A percentile compares a stretch with the other conserved stretches of the same genome.
These are phyloP conservation scores for Myxozyma lipomycoides DNA, from an alignment of 805 yeast species.

Conservation along the genomic window DNA sequence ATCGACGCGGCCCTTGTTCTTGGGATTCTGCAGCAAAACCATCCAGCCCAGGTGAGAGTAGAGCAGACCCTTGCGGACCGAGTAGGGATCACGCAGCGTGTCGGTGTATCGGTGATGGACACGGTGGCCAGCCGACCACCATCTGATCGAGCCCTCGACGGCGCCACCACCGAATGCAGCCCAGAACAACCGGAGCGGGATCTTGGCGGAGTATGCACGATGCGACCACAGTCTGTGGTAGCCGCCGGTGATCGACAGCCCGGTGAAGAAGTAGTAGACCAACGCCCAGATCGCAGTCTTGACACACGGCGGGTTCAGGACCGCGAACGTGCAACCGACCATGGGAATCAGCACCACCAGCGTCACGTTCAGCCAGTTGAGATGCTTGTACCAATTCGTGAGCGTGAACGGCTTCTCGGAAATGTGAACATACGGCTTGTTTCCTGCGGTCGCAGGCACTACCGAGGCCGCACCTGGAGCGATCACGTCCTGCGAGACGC, in stretches of 20 bases:
- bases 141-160: slow-evolving; percentile 69
- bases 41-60: slow-evolving; percentile 91
- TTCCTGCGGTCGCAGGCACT: neutral
- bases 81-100: slow-evolving; percentile 84
- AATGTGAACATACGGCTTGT: slow-evolving; percentile 43
- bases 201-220: slow-evolving; percentile 49
- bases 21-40: slow-evolving; percentile 61
- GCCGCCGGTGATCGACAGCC: slow-evolving; percentile 69
- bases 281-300: slow-evolving; percentile 55
- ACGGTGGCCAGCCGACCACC: slow-evolving; percentile 81
- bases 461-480: neutral
- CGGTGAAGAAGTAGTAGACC: slow-evolving; percentile 54
- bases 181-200: slow-evolving; percentile 47
- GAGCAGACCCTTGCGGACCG: slow-evolving; percentile 70
- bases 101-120: slow-evolving; percentile 89
- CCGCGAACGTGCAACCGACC: slow-evolving; percentile 44
- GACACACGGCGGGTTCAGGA: slow-evolving; percentile 44
- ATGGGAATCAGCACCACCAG: slow-evolving; percentile 56
- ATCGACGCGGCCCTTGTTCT: slow-evolving; percentile 61
- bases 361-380: slow-evolving; percentile 68
- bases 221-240: slow-evolving; percentile 78
- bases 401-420: slow-evolving; percentile 74
- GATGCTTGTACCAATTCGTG: slow-evolving; percentile 64
- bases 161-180: slow-evolving; percentile 65
- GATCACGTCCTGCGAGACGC: neutral